Base-by-base conservation (phyloP, 208 protist species). In the Porcisia hertigi region DNA sequence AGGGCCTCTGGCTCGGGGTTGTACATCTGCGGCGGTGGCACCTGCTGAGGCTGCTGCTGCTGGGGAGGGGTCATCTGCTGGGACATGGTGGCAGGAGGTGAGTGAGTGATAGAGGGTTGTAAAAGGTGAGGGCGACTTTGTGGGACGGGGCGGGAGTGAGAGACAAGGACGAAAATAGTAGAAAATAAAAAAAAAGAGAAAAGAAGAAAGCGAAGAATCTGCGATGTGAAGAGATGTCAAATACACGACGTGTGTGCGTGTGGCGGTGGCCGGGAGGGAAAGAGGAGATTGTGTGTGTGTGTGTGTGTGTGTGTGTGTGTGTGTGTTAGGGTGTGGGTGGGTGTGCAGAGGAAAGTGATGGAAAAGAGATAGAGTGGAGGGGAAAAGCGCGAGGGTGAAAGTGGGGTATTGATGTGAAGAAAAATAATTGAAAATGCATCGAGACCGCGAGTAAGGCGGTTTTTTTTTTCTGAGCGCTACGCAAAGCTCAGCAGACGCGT, bases 1-100 rank as follows among this genome's bases (percentile, higher is more conserved):
- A 91, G 75, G 45, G 82, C 71, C 79, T 94, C 90, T 34, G 90
- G 88, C 71, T 96, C 92, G 18, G 77, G 73, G 75, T 86, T 87
- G 86, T 86, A 89, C 54, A 66, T 70, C 75, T 84, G 55, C 69
- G 58, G 69, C 52, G 16, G 47, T 49, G 49, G 53, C 14, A 2
- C 20, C 53, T 82, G 82, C 75, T 87, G 86, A 54, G 76, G 75
- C 54, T 58, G 70, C 73, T 76, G 75, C 79, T 80, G 82, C 73
- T 81, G 85, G 9, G 58, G 58, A 41, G 58, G 60, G 60, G 60
- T 65, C 60, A 65, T 65, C 60, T 65, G 60, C 60, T 65, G 60
- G 23, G 60, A 41, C 60, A 65, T 65, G 36, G 34, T 65, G 0
- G 34, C 2, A 30, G 60, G n/a, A 65, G 60, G 11, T 65, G 58